Conservation (phyloP, 2,329 filamentous ascomycete genomes). For the Fusarium austroafricanum region DNA sequence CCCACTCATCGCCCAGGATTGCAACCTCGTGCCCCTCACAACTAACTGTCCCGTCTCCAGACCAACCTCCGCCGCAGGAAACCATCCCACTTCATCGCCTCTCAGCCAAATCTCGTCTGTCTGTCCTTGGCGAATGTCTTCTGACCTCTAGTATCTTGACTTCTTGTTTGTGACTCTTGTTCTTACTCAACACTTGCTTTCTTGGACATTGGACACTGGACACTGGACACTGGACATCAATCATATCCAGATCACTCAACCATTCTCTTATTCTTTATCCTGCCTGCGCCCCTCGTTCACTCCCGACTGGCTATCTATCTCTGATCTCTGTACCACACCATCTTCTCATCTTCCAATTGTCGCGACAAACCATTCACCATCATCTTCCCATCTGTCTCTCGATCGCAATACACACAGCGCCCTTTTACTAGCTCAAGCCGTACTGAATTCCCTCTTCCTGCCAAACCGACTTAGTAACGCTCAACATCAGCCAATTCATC, state of each 20-base stretch:
- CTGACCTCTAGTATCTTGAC: conserved; percentile 25
- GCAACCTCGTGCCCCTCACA: conserved; percentile 40
- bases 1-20: conserved; percentile 30
- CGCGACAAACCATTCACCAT: conserved; percentile 11
- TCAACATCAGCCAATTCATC: conserved; percentile 28
- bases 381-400: background rate
- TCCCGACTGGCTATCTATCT: background rate
- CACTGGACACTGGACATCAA: background rate
- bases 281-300: conserved; percentile 8
- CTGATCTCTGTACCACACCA: conserved; percentile 16
- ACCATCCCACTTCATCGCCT: conserved; percentile 39
- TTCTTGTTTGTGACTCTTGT: conserved; percentile 18
- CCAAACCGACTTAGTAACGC: background rate
- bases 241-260: conserved; percentile 11
- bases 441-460: background rate
- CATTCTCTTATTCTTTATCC: conserved; percentile 8
- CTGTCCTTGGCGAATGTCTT: conserved; percentile 22
- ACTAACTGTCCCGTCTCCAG: conserved; percentile 23
- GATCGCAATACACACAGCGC: background rate
- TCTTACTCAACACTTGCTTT: background rate
- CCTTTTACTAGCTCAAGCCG: background rate
- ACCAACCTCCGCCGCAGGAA: conserved; percentile 34
- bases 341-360: conserved; percentile 19
- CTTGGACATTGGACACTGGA: background rate
- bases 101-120: conserved; percentile 9